Percentiles rank a stretch among this genome's conserved stretches.
Conservation (phyloP, 257 asterid genomes). For the Jacaranda copaia region DNA sequence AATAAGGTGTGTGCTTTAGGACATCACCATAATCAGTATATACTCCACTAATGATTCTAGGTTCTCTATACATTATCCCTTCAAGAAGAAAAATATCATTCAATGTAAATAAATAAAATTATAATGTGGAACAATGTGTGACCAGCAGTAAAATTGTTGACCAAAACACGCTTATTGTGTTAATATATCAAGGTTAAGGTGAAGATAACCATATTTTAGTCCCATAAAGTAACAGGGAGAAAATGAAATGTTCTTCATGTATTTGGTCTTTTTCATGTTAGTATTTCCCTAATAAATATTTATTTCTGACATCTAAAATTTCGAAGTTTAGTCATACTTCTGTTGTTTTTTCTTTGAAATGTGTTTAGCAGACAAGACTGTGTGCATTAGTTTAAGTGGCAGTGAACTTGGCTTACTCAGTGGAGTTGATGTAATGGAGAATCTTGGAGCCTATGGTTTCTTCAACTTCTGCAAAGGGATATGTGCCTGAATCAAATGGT, state of each 20-base stretch:
- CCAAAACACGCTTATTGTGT: too few relatives aligned
- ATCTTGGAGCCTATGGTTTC: conserved; percentile 45
- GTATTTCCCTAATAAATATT: too few relatives aligned
- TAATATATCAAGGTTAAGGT: too few relatives aligned
- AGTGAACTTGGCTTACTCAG: conserved; percentile 48
- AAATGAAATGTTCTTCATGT: too few relatives aligned
- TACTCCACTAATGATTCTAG: background rate
- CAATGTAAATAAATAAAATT: too few relatives aligned
- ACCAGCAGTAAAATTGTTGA: too few relatives aligned
- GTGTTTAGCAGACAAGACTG: too few relatives aligned
- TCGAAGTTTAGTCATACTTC: too few relatives aligned
- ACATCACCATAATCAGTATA: background rate
- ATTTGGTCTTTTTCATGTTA: too few relatives aligned
- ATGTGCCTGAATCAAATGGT: conserved; percentile 68
- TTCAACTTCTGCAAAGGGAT: conserved; percentile 67
- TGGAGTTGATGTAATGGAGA: conserved; percentile 68
- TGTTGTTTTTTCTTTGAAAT: too few relatives aligned
- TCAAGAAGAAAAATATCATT: background rate
- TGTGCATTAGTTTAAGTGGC: background rate
- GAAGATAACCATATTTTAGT: background rate
- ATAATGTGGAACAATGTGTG: too few relatives aligned
- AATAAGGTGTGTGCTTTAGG: background rate
- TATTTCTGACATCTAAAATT: too few relatives aligned
- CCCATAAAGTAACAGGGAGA: background rate
- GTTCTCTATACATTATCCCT: background rate